A percentile compares a stretch with the other conserved stretches of the same genome.
Evolutionary conservation across 805 yeast genomes (phyloP).

Genomic region (Tetrapisispora phaffii): DNA sequence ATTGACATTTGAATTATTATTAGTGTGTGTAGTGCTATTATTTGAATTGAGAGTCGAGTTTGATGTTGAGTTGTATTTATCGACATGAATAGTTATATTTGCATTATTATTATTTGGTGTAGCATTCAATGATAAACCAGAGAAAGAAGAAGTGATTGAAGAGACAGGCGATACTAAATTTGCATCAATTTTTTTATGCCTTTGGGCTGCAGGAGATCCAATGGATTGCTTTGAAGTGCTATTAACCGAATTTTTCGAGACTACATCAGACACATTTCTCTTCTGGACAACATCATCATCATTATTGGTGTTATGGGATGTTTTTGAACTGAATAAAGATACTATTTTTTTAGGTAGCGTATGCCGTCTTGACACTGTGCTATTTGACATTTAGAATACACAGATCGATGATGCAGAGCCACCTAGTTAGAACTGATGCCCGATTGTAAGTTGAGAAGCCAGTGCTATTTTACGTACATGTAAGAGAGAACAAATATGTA

Average conservation of each 20-base stretch:
- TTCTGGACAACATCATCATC: not conserved
- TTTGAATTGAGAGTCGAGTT: slow-evolving; percentile 2
- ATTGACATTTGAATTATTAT: not conserved
- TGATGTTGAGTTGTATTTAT: not conserved
- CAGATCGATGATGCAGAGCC: not conserved
- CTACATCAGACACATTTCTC: not conserved
- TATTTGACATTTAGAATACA: not conserved
- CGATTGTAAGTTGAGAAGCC: too few relatives aligned
- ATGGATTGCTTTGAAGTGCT: not conserved
- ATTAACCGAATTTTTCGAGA: not conserved
- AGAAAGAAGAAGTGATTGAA: not conserved
- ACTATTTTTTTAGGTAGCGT: slow-evolving; percentile 4
- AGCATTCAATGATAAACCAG: not conserved
- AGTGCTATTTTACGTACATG: too few relatives aligned
- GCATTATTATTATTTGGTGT: not conserved
- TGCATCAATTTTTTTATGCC: not conserved
- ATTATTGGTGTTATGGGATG: not conserved
- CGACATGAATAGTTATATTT: not conserved
- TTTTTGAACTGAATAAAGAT: not conserved
- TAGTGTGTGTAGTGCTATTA: not conserved
- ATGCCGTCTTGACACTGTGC: slow-evolving; percentile 3
- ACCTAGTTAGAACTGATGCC: too few relatives aligned
- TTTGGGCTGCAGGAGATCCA: not conserved
- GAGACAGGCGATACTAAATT: not conserved
- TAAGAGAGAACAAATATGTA: too few relatives aligned